Conservation (phyloP, 352 stramenopile genomes). For the Poterioochromonas sp. region DNA sequence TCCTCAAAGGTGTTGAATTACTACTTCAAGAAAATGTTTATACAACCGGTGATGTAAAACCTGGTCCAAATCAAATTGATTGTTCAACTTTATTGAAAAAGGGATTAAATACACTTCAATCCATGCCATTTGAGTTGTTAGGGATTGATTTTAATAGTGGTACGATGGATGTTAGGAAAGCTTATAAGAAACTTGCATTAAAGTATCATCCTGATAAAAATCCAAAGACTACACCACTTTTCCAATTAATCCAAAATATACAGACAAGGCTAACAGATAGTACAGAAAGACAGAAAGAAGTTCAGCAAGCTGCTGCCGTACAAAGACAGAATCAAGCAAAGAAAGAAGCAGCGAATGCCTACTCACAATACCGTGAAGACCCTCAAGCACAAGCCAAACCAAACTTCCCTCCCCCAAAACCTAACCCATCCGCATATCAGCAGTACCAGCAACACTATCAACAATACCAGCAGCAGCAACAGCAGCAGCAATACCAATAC, state of each 20-base stretch:
- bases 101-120: not conserved
- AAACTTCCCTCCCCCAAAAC: not conserved
- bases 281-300: not conserved
- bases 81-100: not conserved
- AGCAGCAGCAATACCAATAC: not conserved
- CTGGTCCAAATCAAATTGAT: not conserved
- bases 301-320: not conserved
- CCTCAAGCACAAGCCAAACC: not conserved
- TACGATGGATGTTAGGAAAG: not conserved
- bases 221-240: not conserved
- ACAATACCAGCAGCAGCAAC: not conserved
- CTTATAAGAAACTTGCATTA: conserved; percentile 7
- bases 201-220: conserved; percentile 20
- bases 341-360: too few species aligned
- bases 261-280: not conserved
- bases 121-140: not conserved
- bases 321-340: not conserved
- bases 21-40: not conserved
- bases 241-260: not conserved
- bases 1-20: not conserved
- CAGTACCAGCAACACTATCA: not conserved
- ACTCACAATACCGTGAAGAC: too few species aligned
- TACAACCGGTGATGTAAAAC: not conserved
- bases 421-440: not conserved
- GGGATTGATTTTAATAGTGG: not conserved